Conservation (phyloP, 1,284 basidiomycete species). For the Cryptococcus sp. region DNA sequence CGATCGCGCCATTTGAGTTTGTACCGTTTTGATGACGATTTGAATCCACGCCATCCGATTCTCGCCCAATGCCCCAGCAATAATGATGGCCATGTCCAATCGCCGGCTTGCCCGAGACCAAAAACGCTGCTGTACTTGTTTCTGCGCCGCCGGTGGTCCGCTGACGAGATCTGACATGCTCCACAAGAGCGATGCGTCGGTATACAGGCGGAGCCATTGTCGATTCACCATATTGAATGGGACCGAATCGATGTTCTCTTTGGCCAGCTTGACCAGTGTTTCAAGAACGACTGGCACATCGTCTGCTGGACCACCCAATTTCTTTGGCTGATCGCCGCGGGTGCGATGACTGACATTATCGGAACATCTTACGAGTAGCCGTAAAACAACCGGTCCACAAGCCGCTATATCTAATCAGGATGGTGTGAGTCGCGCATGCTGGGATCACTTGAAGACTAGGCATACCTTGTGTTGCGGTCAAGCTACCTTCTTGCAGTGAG, state of each 20-base stretch:
- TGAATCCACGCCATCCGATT: conserved; percentile 64
- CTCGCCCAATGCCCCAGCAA: conserved; percentile 74
- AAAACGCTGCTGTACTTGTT: not conserved
- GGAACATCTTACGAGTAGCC: not conserved
- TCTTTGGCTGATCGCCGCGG: too few species aligned
- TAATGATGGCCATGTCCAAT: conserved; percentile 78
- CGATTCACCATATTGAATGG: conserved; percentile 51
- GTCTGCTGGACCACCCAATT: too few species aligned
- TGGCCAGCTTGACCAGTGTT: conserved; percentile 48
- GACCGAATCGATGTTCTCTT: conserved; percentile 52
- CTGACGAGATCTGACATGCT: conserved; percentile 20
- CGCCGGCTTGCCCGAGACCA: conserved; percentile 55
- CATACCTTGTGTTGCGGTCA: too few species aligned
- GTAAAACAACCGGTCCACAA: conserved; percentile 4
- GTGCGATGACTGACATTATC: too few species aligned
- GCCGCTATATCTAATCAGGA: conserved; percentile 4
- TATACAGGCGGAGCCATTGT: conserved; percentile 54
- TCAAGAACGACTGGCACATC: not conserved
- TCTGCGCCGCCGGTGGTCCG: not conserved
- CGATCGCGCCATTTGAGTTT: conserved; percentile 27
- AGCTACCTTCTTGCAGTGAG: too few species aligned
- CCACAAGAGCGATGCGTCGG: conserved; percentile 51
- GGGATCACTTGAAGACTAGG: too few species aligned
- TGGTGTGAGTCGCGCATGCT: not conserved
- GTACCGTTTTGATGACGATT: conserved; percentile 61